phyloP scores from a whole-genome alignment of 805 yeast genomes.

The Lipomyces starkeyi region DNA sequence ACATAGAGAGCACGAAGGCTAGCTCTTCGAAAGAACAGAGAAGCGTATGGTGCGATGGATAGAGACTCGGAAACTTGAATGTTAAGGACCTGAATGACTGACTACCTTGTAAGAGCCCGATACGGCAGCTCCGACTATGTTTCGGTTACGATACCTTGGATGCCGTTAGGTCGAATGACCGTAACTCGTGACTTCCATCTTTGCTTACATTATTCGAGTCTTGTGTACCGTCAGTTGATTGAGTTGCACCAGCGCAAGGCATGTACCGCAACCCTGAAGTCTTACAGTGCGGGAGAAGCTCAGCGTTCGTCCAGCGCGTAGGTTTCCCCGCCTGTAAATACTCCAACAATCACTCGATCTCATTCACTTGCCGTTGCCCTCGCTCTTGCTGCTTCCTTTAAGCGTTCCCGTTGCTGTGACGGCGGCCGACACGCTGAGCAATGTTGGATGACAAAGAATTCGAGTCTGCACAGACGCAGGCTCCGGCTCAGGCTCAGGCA shows the following conservation, averaged over 20 bases:
- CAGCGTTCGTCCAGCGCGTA: neutral
- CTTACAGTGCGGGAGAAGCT: neutral
- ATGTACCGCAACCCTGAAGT: neutral
- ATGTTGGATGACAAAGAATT: neutral
- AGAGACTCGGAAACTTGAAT: no score
- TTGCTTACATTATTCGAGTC: neutral
- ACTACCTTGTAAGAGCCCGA: no score
- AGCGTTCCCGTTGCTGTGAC: conserved; percentile 6
- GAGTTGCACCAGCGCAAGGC: neutral
- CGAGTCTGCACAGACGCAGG: neutral
- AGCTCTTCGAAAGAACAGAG: neutral
- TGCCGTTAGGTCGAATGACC: no score
- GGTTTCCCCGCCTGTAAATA: neutral
- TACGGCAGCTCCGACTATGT: no score
- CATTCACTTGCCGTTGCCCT: no score
- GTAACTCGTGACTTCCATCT: no score
- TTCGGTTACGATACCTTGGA: no score
- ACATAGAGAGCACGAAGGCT: conserved; percentile 4
- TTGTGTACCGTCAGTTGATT: neutral
- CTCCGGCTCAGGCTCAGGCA: neutral
- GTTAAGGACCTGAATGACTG: no score
- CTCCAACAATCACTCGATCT: neutral
- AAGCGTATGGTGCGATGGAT: neutral
- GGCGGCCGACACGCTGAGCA: neutral
- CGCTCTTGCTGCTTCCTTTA: neutral